Conservation (phyloP, 164 flowering plant genomes). For the Pachysandra terminalis region DNA sequence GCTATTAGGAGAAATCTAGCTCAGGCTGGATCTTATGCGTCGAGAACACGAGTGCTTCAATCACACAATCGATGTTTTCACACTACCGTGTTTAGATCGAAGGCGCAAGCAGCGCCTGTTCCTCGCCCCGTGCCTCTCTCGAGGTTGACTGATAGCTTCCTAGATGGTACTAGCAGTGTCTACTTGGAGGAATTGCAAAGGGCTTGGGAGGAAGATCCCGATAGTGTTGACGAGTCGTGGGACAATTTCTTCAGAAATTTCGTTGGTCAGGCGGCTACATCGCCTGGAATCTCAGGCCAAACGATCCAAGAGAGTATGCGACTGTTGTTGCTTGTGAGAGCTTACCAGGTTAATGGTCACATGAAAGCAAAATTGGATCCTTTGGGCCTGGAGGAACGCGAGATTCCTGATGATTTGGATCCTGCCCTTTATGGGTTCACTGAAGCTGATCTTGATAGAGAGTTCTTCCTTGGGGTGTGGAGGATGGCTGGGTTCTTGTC, state of each 20-base stretch:
- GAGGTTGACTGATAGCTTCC: slow-evolving; percentile 80
- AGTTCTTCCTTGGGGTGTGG: slow-evolving; percentile 95
- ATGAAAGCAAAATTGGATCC: slow-evolving; percentile 89
- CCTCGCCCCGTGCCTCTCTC: slow-evolving; percentile 93
- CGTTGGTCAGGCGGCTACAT: slow-evolving; percentile 61
- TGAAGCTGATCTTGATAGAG: slow-evolving; percentile 93
- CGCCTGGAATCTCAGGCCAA: slow-evolving; percentile 74
- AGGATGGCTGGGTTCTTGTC: slow-evolving; percentile 89
- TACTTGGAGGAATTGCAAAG: slow-evolving; percentile 95
- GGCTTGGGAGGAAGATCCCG: slow-evolving; percentile 93
- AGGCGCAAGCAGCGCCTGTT: slow-evolving; percentile 62
- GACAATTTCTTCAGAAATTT: slow-evolving; percentile 75
- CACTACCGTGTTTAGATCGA: slow-evolving; percentile 40
- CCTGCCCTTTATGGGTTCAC: slow-evolving; percentile 65
- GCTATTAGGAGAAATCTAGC: slow-evolving; percentile 60
- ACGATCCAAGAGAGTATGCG: slow-evolving; percentile 82
- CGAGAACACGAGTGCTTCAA: slow-evolving; percentile 36
- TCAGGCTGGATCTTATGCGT: slow-evolving; percentile 37
- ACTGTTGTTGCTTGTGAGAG: slow-evolving; percentile 80
- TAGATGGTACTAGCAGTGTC: slow-evolving; percentile 95
- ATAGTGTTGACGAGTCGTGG: slow-evolving; percentile 91
- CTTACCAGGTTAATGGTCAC: slow-evolving; percentile 95
- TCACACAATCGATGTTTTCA: slow-evolving; percentile 51
- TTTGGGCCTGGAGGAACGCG: slow-evolving; percentile 45
- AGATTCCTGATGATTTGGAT: slow-evolving; percentile 57